Base-by-base conservation (phyloP, 2,329 filamentous ascomycete genomes). In the Diaporthe ampelina region DNA sequence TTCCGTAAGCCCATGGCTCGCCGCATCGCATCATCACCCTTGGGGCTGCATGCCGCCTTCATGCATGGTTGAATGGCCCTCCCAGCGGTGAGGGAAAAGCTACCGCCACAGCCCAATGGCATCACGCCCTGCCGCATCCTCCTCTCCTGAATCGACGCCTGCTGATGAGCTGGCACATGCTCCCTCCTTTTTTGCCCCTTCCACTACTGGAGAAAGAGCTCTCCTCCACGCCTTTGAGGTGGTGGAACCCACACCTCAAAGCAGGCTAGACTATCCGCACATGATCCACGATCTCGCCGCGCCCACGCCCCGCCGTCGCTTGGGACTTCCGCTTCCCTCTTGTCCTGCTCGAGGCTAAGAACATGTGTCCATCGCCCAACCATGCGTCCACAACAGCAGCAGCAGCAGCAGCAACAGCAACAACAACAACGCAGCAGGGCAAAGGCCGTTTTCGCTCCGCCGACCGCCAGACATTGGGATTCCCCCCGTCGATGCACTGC, bases 201-300 rank as follows among this genome's bases (percentile, higher is more conserved):
- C 21, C 17, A 29, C 0, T 29, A 43, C 43, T 67, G 61, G 61
- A 50, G 61, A 37, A n/a, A 10, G 6, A 17, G 1, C 24, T 37
- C 13, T 50, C n/a, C 26, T 56, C 52, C 21, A n/a, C 21, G 8
- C 24, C 21, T 26, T 67, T 5, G 61, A 52, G 45, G 29, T 29
- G 13, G 61, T 67, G 61, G 61, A 50, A 37, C 61, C 61, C 35
- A 29, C 61, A 17, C 26, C 19, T 48, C 26, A 67, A 67, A 32
- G 11, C 43, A 35, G 61, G 15, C 45, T 67, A 67, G 61, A 52
- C 61, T 67, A 67, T 67, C 61, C 61, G 61, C 61, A 35, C 45
- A 67, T 67, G 61, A 67, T 67, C 61, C 61, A 67, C 61, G 29
- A 67, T 67, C 61, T 67, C 43, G 61, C 48, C 61, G 29, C 29